Conservation (phyloP, 2,329 filamentous ascomycete species). For the Lachnellula arida region DNA sequence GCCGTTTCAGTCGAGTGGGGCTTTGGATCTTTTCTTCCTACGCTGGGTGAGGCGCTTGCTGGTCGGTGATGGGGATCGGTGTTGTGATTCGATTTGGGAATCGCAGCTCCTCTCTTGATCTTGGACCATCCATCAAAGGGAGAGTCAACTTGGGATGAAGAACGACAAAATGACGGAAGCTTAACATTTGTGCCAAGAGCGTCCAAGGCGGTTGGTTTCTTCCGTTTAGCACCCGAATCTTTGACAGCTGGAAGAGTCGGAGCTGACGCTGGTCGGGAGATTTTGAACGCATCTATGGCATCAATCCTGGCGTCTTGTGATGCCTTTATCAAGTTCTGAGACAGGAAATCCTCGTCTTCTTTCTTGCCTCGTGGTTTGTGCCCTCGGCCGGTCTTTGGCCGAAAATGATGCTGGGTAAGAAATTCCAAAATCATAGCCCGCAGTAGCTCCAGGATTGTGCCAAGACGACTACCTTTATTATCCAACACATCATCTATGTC, state of each 20-base stretch:
- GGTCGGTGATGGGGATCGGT: slow-evolving; percentile 1
- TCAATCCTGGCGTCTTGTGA: not conserved
- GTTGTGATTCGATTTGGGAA: not conserved
- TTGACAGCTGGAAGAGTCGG: not conserved
- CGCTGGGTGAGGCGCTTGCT: slow-evolving; percentile 2
- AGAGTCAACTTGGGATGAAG: slow-evolving; percentile 19
- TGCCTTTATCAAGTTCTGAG: not conserved
- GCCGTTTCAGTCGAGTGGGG: not conserved
- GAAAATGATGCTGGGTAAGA: slow-evolving; percentile 65
- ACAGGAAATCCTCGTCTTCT: not conserved
- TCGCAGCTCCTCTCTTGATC: slow-evolving; percentile 32
- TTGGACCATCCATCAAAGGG: slow-evolving; percentile 36
- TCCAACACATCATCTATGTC: slow-evolving; percentile 41
- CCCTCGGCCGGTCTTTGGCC: slow-evolving; percentile 13
- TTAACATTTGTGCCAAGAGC: slow-evolving; percentile 21
- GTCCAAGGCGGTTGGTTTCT: slow-evolving; percentile 3
- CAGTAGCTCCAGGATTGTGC: slow-evolving; percentile 60
- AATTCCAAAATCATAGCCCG: slow-evolving; percentile 68
- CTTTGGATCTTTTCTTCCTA: not conserved
- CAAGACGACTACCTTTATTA: slow-evolving; percentile 38
- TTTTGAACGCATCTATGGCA: not conserved
- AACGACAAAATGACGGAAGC: slow-evolving; percentile 21
- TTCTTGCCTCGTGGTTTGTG: not conserved
- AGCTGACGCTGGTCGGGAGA: not conserved
- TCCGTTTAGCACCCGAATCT: not conserved